Conservation (phyloP, 352 stramenopile species). For the Pythium diclinum region DNA sequence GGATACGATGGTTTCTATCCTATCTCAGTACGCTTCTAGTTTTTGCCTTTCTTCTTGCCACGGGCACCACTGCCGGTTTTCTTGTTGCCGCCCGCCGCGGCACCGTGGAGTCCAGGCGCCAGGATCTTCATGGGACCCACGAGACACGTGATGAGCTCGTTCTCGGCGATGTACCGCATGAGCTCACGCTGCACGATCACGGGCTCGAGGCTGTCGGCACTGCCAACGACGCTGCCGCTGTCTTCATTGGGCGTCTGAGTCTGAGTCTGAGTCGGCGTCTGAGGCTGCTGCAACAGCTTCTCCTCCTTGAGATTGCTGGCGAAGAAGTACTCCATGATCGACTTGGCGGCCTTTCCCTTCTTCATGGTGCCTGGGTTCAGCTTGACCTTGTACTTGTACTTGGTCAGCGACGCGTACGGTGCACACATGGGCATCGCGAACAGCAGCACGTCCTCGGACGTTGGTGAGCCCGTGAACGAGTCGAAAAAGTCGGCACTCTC, state of each 20-base stretch:
- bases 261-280: constrained; percentile 8
- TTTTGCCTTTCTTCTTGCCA: constrained; percentile 32
- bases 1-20: constrained; percentile 8
- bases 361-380: constrained; percentile 85
- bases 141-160: constrained; percentile 88
- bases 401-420: constrained; percentile 80
- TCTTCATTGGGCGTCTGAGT: constrained; percentile 10
- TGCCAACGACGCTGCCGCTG: neutral
- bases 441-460: constrained; percentile 81
- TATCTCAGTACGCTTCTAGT: constrained; percentile 13
- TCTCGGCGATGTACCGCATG: constrained; percentile 87
- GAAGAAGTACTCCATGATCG: constrained; percentile 84
- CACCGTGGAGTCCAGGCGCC: constrained; percentile 55
- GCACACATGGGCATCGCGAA: constrained; percentile 91
- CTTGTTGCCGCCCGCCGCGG: constrained; percentile 31
- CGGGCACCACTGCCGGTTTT: constrained; percentile 29
- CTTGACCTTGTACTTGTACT: constrained; percentile 94
- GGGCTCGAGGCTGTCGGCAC: constrained; percentile 51
- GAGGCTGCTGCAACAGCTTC: constrained; percentile 35
- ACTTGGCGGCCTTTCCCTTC: constrained; percentile 89
- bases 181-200: constrained; percentile 81
- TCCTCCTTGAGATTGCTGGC: constrained; percentile 68
- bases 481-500: constrained; percentile 81
- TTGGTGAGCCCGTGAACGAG: constrained; percentile 76
- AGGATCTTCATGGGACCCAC: constrained; percentile 90